Evolutionary conservation across 805 yeast genomes (phyloP), one percentile per base, ranked within the genome.

Genomic region (Suhomyces kilbournensis): DNA sequence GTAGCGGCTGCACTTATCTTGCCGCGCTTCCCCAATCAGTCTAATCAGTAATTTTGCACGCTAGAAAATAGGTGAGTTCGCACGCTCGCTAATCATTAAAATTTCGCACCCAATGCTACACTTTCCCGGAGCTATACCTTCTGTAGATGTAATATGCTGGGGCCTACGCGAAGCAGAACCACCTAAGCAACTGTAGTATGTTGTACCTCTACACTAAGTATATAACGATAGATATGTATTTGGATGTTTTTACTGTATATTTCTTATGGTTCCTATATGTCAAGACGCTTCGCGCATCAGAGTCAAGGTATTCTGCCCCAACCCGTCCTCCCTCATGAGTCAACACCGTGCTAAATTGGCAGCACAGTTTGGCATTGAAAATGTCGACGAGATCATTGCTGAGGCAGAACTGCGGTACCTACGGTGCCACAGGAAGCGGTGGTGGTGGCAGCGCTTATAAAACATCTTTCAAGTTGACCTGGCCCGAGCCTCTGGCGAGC

Each of bases 401-500:
- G 50, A 39, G 20, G 35, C 44, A 5, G 45, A 47, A 20, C 12
- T 35, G 39, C 44, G 49, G 30, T 38, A 46, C 32, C 23, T 10
- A 2, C 42, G 22, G 42, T 23, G 42, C 15, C 38, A 30, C 46
- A 26, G 14, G 10, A 39, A 25, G 47, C 47, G 38, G 7, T 19
- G 23, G 20, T 38, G 42, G 42, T 19, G 42, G 42, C 19, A 17
- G 23, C 42, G 44, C 32, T 46, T 55, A 66, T 44, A 84, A 67
- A 9, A 82, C 82, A 53, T 88, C 92, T 64, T 86, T 85, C 62
- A 89, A 70, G 55, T 75, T 83, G 40, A 88, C 77, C 61, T 84
- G 82, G 1, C 85, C 94, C 19, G 86, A 62, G 1, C 96, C 96
- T 56, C 96, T 74, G 47, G 78, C 78, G 53, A 88, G 76, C 1